phyloP scores from a whole-genome alignment of 2,329 filamentous ascomycete genomes.

The Aureobasidium lini region DNA sequence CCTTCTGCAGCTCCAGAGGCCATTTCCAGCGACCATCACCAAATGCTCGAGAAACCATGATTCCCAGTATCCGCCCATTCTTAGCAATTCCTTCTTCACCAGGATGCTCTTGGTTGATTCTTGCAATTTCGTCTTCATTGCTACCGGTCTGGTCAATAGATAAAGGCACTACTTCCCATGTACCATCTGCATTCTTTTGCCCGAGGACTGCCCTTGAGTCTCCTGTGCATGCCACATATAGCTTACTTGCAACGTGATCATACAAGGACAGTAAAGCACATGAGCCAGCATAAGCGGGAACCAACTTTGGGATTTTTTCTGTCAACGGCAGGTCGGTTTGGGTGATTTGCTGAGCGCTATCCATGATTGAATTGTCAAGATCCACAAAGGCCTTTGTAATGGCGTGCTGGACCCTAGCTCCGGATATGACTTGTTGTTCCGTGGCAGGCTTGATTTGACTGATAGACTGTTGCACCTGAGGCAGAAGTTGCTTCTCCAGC shows the following conservation, averaged over 20 bases:
- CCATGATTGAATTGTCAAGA: conserved; percentile 33
- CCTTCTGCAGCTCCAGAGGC: conserved; percentile 42
- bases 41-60: conserved; percentile 58
- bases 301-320: conserved; percentile 21
- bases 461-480: conserved; percentile 20
- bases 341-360: background rate
- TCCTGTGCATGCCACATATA: conserved; percentile 59
- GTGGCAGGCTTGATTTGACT: conserved; percentile 17
- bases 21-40: conserved; percentile 65
- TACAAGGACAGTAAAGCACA: conserved; percentile 58
- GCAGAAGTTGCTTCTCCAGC: conserved; percentile 21
- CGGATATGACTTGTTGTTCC: conserved; percentile 20
- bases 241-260: conserved; percentile 44
- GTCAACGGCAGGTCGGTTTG: background rate
- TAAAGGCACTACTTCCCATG: conserved; percentile 48
- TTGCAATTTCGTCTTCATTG: conserved; percentile 50
- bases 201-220: conserved; percentile 62
- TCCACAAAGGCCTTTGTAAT: conserved; percentile 34
- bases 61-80: conserved; percentile 53
- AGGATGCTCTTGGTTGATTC: conserved; percentile 53
- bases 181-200: conserved; percentile 32
- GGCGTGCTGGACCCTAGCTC: conserved; percentile 26
- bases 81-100: conserved; percentile 52
- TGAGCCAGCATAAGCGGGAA: conserved; percentile 45
- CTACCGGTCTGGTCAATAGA: conserved; percentile 60